Percentiles rank a stretch among this genome's conserved stretches.
phyloP scores from a whole-genome alignment of 805 yeast species.

The Candida khao-thaluensis region DNA sequence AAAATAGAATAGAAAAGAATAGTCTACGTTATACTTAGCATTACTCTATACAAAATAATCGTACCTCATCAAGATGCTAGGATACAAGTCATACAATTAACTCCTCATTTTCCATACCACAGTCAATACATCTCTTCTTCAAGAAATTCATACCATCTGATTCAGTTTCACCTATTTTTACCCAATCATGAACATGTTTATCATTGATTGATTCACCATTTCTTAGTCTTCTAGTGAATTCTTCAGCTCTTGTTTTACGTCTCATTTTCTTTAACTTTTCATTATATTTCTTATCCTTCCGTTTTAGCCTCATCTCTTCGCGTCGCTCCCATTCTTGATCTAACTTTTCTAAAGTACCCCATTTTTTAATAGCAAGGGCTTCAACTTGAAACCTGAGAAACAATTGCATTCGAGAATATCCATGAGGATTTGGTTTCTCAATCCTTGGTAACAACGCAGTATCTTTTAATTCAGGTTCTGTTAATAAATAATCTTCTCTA shows the following conservation, averaged over 20 bases:
- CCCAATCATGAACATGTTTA: constrained; percentile 76
- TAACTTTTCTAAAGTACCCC: constrained; percentile 88
- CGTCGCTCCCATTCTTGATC: constrained; percentile 92
- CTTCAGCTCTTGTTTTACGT: constrained; percentile 88
- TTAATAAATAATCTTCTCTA: constrained; percentile 83
- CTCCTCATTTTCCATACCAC: constrained; percentile 86
- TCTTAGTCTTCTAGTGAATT: constrained; percentile 67
- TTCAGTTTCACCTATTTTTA: constrained; percentile 32
- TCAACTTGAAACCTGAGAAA: constrained; percentile 91
- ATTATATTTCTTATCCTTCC: constrained; percentile 78
- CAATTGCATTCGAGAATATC: constrained; percentile 89
- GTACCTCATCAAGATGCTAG: no score
- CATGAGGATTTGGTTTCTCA: constrained; percentile 93
- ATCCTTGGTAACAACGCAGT: constrained; percentile 63
- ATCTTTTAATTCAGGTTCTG: constrained; percentile 91
- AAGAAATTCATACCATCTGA: constrained; percentile 31
- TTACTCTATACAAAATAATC: no score
- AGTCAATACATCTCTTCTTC: constrained; percentile 65
- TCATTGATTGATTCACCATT: constrained; percentile 54
- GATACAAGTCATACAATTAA: constrained; percentile 25
- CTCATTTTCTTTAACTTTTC: constrained; percentile 84
- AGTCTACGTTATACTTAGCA: no score
- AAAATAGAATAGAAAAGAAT: no score
- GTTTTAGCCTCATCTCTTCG: constrained; percentile 64
- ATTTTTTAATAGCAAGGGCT: constrained; percentile 85